Conservation (phyloP, 768 basidiomycete species). For the Boletus bicolor region DNA sequence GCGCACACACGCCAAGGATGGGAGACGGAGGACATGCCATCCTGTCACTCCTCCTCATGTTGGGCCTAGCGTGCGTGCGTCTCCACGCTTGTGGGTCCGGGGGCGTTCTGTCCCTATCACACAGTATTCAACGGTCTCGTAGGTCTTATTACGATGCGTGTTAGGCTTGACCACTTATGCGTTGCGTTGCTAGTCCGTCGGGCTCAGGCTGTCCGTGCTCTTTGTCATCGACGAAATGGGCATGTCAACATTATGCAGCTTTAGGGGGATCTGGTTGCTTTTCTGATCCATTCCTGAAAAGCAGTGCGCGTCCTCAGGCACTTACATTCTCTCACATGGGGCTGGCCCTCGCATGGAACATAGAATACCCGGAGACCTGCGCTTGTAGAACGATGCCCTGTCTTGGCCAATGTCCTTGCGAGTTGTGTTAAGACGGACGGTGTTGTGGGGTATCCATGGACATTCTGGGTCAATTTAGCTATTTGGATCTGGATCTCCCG, state of each 20-base stretch:
- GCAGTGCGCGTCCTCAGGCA: neutral
- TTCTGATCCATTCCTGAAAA: neutral
- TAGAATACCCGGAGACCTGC: neutral
- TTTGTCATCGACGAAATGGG: neutral
- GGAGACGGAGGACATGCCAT: neutral
- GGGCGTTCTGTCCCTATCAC: neutral
- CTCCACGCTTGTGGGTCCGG: no score
- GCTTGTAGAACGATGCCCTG: neutral
- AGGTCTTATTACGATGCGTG: neutral
- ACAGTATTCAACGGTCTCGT: neutral
- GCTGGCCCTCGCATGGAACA: neutral
- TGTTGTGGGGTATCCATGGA: neutral
- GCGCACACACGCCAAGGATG: neutral
- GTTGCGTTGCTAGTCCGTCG: neutral
- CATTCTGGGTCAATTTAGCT: neutral
- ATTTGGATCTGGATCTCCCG: neutral
- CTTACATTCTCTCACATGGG: neutral
- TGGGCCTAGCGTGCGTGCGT: neutral
- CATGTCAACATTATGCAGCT: neutral
- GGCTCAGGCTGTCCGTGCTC: neutral
- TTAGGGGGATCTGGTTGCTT: neutral
- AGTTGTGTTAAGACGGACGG: neutral
- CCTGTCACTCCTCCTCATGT: no score
- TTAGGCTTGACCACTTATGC: neutral
- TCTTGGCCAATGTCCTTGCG: neutral